phyloP scores from a whole-genome alignment of 495 filamentous ascomycete species.

The Penicillium odoratum region DNA sequence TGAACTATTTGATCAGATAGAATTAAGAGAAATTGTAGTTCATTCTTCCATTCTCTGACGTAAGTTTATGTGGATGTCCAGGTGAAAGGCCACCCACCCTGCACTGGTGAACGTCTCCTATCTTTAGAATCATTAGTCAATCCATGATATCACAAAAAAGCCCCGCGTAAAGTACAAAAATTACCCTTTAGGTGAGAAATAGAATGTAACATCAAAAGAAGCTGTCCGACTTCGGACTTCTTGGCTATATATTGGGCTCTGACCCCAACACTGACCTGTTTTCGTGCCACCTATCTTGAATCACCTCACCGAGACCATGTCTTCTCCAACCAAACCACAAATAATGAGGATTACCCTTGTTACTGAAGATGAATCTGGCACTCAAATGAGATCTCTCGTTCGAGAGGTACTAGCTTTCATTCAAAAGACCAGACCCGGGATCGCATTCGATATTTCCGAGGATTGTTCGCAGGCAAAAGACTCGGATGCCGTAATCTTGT shows the following conservation, averaged over 20 bases:
- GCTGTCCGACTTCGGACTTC: neutral
- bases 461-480: neutral
- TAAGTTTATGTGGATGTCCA: no score
- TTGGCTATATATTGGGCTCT: neutral
- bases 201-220: neutral
- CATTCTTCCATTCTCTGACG: neutral
- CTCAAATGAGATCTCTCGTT: neutral
- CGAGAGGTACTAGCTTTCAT: neutral
- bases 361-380: neutral
- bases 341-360: neutral
- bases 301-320: neutral
- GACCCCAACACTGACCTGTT: neutral
- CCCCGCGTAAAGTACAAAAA: neutral
- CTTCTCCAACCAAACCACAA: neutral
- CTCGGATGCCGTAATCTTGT: neutral
- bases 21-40: neutral
- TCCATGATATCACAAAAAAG: neutral
- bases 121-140: neutral
- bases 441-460: neutral
- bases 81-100: neutral
- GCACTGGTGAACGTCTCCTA: no score
- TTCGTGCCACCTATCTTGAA: neutral
- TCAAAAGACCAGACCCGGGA: neutral
- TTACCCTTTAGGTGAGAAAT: neutral
- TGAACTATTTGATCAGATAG: neutral